Percentiles rank a stretch among this genome's conserved stretches.
Conservation (phyloP, 2,329 filamentous ascomycete genomes). For the Corynespora cassiicola region DNA sequence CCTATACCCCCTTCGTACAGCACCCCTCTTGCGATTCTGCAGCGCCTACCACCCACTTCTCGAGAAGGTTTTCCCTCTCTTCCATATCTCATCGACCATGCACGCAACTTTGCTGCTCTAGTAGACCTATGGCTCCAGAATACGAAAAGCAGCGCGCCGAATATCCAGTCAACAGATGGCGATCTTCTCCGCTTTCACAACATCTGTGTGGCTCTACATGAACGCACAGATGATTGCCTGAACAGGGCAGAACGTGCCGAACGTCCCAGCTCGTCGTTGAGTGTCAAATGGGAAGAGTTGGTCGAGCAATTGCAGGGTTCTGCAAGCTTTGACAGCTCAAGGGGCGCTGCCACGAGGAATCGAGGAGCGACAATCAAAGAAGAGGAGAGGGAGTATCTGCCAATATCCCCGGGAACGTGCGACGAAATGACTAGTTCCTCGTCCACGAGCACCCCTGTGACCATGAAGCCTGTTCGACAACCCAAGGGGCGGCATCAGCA, state of each 20-base stretch:
- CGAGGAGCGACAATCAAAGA: slow-evolving; percentile 33
- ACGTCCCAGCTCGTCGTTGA: slow-evolving; percentile 55
- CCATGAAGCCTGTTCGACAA: slow-evolving; percentile 33
- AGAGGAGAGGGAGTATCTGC: slow-evolving; percentile 26
- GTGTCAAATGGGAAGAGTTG: slow-evolving; percentile 60
- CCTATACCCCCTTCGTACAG: slow-evolving; percentile 84
- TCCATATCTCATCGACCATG: slow-evolving; percentile 90
- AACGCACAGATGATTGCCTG: slow-evolving; percentile 58
- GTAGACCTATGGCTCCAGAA: slow-evolving; percentile 80
- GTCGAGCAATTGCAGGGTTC: slow-evolving; percentile 53
- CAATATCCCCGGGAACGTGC: slow-evolving; percentile 28
- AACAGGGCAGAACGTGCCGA: slow-evolving; percentile 60
- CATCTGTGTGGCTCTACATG: slow-evolving; percentile 54
- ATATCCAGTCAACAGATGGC: slow-evolving; percentile 49
- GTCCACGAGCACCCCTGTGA: slow-evolving; percentile 41
- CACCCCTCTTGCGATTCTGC: slow-evolving; percentile 88
- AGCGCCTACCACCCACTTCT: slow-evolving; percentile 78
- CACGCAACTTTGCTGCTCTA: slow-evolving; percentile 82
- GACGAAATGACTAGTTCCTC: slow-evolving; percentile 34
- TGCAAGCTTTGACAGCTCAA: slow-evolving; percentile 35
- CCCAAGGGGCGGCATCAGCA: slow-evolving; percentile 37
- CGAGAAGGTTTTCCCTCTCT: slow-evolving; percentile 92
- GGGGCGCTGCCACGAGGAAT: slow-evolving; percentile 40
- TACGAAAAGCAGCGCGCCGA: slow-evolving; percentile 42
- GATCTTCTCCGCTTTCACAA: slow-evolving; percentile 58